Percentiles rank a stretch among this genome's conserved stretches.
These are phyloP conservation scores for Agaricus sinodeliciosus DNA, from an alignment of 768 basidiomycete species.

Conservation along the genomic window DNA sequence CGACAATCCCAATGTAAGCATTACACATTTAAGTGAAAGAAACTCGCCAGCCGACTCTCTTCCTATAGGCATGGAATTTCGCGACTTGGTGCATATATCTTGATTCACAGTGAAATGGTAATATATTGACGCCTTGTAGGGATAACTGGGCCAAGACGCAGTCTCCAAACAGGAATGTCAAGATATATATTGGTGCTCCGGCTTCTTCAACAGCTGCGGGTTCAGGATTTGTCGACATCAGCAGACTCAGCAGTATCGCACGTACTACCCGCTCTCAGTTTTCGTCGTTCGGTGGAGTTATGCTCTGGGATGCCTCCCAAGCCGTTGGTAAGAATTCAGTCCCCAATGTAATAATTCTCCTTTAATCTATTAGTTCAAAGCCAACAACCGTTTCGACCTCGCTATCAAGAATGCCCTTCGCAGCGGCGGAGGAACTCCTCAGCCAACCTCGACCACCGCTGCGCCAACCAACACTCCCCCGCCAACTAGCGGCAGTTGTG, in stretches of 20 bases:
- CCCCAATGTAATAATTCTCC: neutral
- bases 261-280: slow-evolving; percentile 34
- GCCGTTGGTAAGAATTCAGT: slow-evolving; percentile 24
- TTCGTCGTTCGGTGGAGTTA: slow-evolving; percentile 49
- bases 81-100: slow-evolving; percentile 28
- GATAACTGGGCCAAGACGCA: slow-evolving; percentile 50
- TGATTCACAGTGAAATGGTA: neutral
- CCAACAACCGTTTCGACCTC: slow-evolving; percentile 34
- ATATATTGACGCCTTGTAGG: slow-evolving; percentile 20
- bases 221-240: slow-evolving; percentile 43
- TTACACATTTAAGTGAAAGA: too few species aligned
- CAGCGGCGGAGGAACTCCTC: slow-evolving; percentile 14
- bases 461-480: slow-evolving; percentile 17
- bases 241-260: slow-evolving; percentile 33
- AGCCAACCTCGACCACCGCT: slow-evolving; percentile 1
- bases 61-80: slow-evolving; percentile 39
- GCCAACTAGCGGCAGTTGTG: slow-evolving; percentile 25
- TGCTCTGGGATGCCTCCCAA: slow-evolving; percentile 36
- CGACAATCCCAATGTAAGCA: slow-evolving; percentile 33
- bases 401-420: slow-evolving; percentile 35
- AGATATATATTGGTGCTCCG: slow-evolving; percentile 51
- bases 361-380: slow-evolving; percentile 12
- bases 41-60: neutral
- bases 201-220: slow-evolving; percentile 44
- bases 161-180: slow-evolving; percentile 47